Base-by-base conservation (phyloP, 2,329 filamentous ascomycete genomes). In the Phyllosticta capitalensis region DNA sequence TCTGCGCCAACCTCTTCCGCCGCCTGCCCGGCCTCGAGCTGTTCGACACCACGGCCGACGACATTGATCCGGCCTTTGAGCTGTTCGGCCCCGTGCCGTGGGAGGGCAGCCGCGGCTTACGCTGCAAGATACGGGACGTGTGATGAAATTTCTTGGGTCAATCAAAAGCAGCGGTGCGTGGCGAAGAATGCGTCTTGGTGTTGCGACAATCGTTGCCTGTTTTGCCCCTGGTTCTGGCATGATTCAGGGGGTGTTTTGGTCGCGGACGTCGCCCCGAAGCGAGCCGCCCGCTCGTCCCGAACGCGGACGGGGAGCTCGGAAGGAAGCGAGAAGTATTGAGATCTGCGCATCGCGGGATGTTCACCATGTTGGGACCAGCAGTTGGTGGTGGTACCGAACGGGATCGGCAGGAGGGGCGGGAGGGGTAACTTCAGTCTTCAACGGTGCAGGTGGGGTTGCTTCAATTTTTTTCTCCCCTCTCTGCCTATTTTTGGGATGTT, bases 1-100 rank as follows among this genome's bases (percentile, higher is more conserved):
- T 59, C 20, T 49, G 66, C 28, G 65, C 59, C 12, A 59, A 58
- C 26, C 10, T 67, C n/a, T 64, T 66, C 33, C 9, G 28, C 38
- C 38, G 38, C 38, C 38, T 45, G 38, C 38, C 38, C 17, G 2
- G 38, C 38, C 38, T 19, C 17, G 38, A 45, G 38, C 14, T 45
- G 38, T n/a, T 45, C 38, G 14, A 45, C 12, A 45, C 38, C 6
- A 45, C 38, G 38, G 14, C 14, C 17, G 6, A 6, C 38, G 38
- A n/a, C 38, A n/a, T 45, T 6, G 38, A 45, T 6, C 38, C 38
- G 2, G 38, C 38, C 2, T 45, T 45, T 45, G 38, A 45, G 38
- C 38, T 45, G 38, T 45, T 45, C n/a, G 38, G 38, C 14, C 17
- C 38, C 38, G 17, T 45, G 17, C 38, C 38, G 38, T 45, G 38